Base-by-base conservation (phyloP, 78 protist species). In the Chrysochromulina parva region DNA sequence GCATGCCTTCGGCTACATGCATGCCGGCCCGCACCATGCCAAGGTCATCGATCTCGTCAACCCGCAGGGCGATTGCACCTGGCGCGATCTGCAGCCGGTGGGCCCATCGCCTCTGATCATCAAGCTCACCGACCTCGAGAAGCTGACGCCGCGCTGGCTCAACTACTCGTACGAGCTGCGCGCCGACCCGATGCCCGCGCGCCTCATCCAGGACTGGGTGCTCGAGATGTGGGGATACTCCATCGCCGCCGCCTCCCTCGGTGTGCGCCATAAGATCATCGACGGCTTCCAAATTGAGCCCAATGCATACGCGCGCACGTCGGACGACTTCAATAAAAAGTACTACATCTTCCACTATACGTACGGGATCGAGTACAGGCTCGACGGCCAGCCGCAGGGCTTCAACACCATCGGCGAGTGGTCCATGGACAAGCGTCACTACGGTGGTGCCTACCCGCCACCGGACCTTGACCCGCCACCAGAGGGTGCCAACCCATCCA, bases 161-260 rank as follows among this genome's bases (percentile, higher is more conserved):
- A 19, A 52, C 48, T 78, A 2, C 60, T 78, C 86, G 28, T 53
- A 50, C 86, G 20, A 0, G 1, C 86, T 78, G 62, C 86, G 86
- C 19, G 59, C n/a, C 5, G 2, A 14, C 16, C 58, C 86, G 28
- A 28, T 26, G 28, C 58, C 86, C 1, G 60, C 19, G 55, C 5
- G 3, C 24, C 2, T 50, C 13, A 78, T 78, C 38, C 86, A 78
- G 48, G 86, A 53, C 48, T 78, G 86, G 86, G 86, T 78, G 62
- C 86, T 50, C 5, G 86, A 78, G 38, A 78, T 78, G 86, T 78
- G 86, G 86, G 86, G 50, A 3, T 78, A 78, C 86, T 16, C 86
- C 4, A 78, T 78, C 86, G 86, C 86, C 13, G 58, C 86, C 48
- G 86, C 86, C 17, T 4, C 13, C 22, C 0, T 24, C 10, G 86